Percentiles rank a stretch among this genome's conserved stretches.
These are phyloP conservation scores for Exophiala sp. DNA, from an alignment of 2,329 filamentous ascomycete species.

Conservation along the genomic window DNA sequence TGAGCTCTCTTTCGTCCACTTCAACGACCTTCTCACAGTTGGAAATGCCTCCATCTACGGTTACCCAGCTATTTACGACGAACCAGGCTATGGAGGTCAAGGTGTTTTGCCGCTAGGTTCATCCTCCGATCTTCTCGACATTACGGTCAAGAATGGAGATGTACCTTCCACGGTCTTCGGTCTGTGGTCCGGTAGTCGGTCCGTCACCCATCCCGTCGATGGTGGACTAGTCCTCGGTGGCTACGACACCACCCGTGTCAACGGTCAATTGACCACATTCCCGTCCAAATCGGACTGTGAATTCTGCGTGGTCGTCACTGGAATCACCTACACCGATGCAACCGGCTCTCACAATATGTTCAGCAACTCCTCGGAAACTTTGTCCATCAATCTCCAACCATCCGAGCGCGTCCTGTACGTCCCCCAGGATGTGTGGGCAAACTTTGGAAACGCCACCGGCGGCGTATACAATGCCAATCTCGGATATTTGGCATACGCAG, in stretches of 20 bases:
- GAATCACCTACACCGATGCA: slow-evolving; percentile 15
- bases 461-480: slow-evolving; percentile 12
- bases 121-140: slow-evolving; percentile 20
- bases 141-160: slow-evolving; percentile 13
- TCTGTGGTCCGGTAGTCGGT: slow-evolving; percentile 25
- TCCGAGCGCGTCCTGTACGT: slow-evolving; percentile 18
- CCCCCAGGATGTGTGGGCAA: slow-evolving; percentile 23
- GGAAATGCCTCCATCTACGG: slow-evolving; percentile 21
- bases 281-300: slow-evolving; percentile 16
- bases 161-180: slow-evolving; percentile 23
- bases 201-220: slow-evolving; percentile 15
- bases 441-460: slow-evolving; percentile 14
- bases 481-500: slow-evolving; percentile 12
- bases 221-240: slow-evolving; percentile 26
- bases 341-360: slow-evolving; percentile 16
- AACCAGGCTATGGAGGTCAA: slow-evolving; percentile 25
- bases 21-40: slow-evolving; percentile 23
- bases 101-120: slow-evolving; percentile 22
- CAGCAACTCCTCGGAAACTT: slow-evolving; percentile 17
- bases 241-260: slow-evolving; percentile 23
- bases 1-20: slow-evolving; percentile 20
- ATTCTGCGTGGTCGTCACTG: slow-evolving; percentile 21
- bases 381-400: slow-evolving; percentile 21
- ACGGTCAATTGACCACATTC: slow-evolving; percentile 19
- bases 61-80: slow-evolving; percentile 20